Evolutionary conservation across 2,329 filamentous ascomycete species (phyloP), one percentile per base, ranked within the genome.

Genomic region (Fusarium heterosporum): DNA sequence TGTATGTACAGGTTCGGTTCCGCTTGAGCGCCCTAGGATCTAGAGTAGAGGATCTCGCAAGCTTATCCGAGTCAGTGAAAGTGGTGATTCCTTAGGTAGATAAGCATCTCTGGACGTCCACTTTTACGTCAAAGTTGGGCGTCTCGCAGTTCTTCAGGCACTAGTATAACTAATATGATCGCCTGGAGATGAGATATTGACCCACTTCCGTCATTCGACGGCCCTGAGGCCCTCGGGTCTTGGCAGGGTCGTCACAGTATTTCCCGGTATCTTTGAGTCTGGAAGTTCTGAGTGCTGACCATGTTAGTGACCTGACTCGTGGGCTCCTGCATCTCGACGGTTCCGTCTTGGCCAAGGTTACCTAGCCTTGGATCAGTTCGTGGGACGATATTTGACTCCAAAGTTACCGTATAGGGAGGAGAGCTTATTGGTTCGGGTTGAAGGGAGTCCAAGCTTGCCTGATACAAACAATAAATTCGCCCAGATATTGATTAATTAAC

Each of bases 251-350:
- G 34, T 16, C 34, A 36, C 22, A 22, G 22, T 22, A 22, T 22
- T 22, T 57, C 50, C 45, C 34, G 51, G 43, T 58, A 41, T 41
- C 22, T 22, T n/a, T n/a, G n/a, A n/a, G n/a, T n/a, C 22, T 22
- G 22, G 22, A 22, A 22, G 22, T 22, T 22, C 22, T 22, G 22
- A n/a, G n/a, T 22, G 22, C 22, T 22, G 22, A 22, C 22, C 22
- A 22, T 22, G 22, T 22, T 22, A 6, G 40, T 49, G n/a, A 19
- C 45, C 60, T 63, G 60, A 63, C 60, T 63, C 60, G 40, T 29
- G n/a, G 41, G 45, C 50, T 46, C 43, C 60, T 45, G 38, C 11
- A 30, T 46, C 26, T 43, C 58, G 51, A 51, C 40, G 36, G 26
- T 17, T 40, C 59, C 59, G 36, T 34, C 45, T 57, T 64, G 41